Evolutionary conservation across 2,329 filamentous ascomycete genomes (phyloP).

Genomic region (Myriosclerotinia curreyana): DNA sequence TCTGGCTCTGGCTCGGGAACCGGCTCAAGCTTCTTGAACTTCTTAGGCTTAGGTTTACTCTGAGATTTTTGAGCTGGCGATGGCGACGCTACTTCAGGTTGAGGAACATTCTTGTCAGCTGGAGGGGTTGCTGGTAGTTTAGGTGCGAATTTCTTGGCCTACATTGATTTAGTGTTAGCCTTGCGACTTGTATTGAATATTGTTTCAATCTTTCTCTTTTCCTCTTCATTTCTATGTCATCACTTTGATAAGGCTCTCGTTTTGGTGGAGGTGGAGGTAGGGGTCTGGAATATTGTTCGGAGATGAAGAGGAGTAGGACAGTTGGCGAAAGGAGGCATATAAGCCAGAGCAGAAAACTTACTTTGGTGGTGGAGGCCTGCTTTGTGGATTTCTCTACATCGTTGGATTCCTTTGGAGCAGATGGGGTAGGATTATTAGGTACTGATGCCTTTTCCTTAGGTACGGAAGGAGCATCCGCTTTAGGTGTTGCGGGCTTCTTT

Average conservation of each 20-base stretch:
- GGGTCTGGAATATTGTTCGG: constrained; percentile 2
- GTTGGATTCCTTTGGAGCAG: constrained; percentile 12
- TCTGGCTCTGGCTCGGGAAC: constrained; percentile 40
- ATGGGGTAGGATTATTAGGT: neutral
- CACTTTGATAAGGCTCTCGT: neutral
- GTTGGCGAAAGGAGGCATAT: constrained; percentile 21
- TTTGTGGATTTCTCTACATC: constrained; percentile 20
- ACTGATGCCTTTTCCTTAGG: constrained; percentile 7
- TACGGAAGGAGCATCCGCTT: constrained; percentile 5
- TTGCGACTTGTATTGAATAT: constrained; percentile 20
- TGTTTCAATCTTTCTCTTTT: constrained; percentile 16
- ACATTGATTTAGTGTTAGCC: constrained; percentile 23
- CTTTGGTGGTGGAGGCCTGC: constrained; percentile 20
- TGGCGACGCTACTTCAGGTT: constrained; percentile 20
- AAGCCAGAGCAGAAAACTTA: constrained; percentile 23
- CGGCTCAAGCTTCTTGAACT: constrained; percentile 36
- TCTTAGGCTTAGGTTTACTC: constrained; percentile 7
- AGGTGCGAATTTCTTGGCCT: constrained; percentile 24
- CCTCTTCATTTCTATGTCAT: constrained; percentile 2
- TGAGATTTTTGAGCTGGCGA: constrained; percentile 12
- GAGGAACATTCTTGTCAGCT: constrained; percentile 18
- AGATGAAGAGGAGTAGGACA: constrained; percentile 17
- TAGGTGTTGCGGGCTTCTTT: constrained; percentile 9
- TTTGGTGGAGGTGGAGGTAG: constrained; percentile 1
- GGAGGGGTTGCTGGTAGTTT: constrained; percentile 21